These are phyloP conservation scores for Sphaerulina populicola DNA, from an alignment of 2,329 filamentous ascomycete genomes.

Conservation along the genomic window DNA sequence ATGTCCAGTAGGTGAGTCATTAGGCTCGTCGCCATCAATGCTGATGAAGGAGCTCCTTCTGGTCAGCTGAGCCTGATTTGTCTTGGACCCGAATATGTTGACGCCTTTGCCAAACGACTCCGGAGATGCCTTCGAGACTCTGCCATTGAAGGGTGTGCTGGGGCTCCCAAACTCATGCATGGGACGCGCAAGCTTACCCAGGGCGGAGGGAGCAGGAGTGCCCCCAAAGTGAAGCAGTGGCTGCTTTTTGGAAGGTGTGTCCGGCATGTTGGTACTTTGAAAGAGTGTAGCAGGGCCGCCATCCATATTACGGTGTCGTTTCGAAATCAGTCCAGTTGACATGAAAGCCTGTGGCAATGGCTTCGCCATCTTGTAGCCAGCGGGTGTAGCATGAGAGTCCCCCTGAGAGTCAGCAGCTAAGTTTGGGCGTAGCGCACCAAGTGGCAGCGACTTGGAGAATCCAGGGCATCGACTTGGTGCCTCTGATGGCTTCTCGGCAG, in stretches of 20 bases:
- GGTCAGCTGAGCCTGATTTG: conserved; percentile 42
- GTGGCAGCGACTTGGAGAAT: conserved; percentile 69
- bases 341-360: conserved; percentile 78
- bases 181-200: conserved; percentile 54
- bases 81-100: conserved; percentile 54
- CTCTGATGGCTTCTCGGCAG: conserved; percentile 32
- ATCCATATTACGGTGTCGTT: conserved; percentile 74
- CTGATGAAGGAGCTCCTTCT: conserved; percentile 67
- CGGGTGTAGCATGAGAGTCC: conserved; percentile 62
- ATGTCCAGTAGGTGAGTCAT: conserved; percentile 49
- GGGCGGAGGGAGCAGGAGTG: conserved; percentile 47
- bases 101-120: conserved; percentile 59
- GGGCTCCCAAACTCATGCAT: conserved; percentile 68
- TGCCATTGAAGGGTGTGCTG: conserved; percentile 70
- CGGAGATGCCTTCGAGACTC: conserved; percentile 53
- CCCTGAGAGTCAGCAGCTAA: conserved; percentile 34
- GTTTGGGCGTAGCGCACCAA: conserved; percentile 52
- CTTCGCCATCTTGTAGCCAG: conserved; percentile 66
- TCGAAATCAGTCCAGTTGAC: conserved; percentile 90
- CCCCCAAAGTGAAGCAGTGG: conserved; percentile 57
- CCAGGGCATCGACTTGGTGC: conserved; percentile 46
- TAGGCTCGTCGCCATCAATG: conserved; percentile 60
- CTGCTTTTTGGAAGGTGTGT: conserved; percentile 92
- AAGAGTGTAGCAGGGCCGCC: conserved; percentile 47
- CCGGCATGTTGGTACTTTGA: conserved; percentile 64